Percentiles rank a stretch among this genome's conserved stretches.
Conservation (phyloP, 495 filamentous ascomycete genomes). For the Astrocystis sublimbata region DNA sequence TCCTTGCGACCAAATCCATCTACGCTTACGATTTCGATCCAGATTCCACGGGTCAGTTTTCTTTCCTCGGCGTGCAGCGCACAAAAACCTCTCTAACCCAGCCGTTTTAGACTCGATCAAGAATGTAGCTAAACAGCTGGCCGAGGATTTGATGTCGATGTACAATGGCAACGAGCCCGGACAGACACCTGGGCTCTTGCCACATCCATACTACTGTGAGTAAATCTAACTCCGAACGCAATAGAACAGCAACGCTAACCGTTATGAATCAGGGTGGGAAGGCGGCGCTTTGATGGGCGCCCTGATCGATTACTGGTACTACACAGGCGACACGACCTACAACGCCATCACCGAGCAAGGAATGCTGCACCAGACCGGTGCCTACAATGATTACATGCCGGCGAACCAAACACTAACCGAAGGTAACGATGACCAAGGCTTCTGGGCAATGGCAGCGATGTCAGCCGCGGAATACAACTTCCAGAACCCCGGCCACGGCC, state of each 20-base stretch:
- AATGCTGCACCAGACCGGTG: constrained; percentile 61
- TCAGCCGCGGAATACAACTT: constrained; percentile 65
- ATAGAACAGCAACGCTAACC: constrained; percentile 30
- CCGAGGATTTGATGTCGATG: constrained; percentile 67
- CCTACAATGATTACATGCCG: constrained; percentile 61
- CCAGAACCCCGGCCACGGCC: constrained; percentile 54
- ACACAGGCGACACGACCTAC: constrained; percentile 63
- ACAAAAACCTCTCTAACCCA: neutral
- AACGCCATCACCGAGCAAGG: constrained; percentile 56
- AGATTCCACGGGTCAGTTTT: constrained; percentile 9
- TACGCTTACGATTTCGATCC: constrained; percentile 13
- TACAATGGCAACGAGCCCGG: constrained; percentile 68
- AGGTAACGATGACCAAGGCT: constrained; percentile 70
- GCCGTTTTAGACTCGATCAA: constrained; percentile 63
- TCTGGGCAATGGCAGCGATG: constrained; percentile 71
- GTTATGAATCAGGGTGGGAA: constrained; percentile 73
- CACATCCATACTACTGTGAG: constrained; percentile 47
- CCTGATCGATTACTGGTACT: constrained; percentile 70
- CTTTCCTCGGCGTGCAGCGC: neutral
- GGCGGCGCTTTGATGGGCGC: constrained; percentile 70
- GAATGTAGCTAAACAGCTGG: constrained; percentile 57
- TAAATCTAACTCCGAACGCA: neutral
- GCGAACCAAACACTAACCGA: constrained; percentile 60
- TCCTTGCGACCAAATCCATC: neutral
- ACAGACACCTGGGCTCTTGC: constrained; percentile 46